phyloP scores from a whole-genome alignment of 1,284 basidiomycete species.

The Clitocybe nebularis region DNA sequence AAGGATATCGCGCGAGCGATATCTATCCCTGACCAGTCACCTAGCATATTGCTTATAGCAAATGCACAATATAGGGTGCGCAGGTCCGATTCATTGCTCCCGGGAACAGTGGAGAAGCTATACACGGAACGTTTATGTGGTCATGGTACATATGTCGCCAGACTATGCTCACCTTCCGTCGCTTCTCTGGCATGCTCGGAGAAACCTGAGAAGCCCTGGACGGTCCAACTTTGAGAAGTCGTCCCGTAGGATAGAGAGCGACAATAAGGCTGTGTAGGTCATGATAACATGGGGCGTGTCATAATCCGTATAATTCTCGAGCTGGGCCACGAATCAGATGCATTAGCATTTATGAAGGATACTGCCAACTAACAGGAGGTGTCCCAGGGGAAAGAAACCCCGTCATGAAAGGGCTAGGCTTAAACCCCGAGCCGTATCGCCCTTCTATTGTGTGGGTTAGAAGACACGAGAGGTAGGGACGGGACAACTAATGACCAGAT shows the following conservation, averaged over 20 bases:
- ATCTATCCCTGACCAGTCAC: conserved; percentile 76
- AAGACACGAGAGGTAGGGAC: too few species aligned
- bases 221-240: conserved; percentile 69
- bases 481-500: too few species aligned
- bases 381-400: conserved; percentile 19
- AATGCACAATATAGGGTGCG: conserved; percentile 90
- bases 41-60: conserved; percentile 72
- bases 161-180: conserved; percentile 71
- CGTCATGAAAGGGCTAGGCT: conserved; percentile 69
- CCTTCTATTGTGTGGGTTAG: conserved; percentile 44
- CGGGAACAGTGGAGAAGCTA: conserved; percentile 77
- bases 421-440: conserved; percentile 66
- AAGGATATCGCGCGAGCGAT: conserved; percentile 57
- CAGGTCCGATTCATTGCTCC: conserved; percentile 66
- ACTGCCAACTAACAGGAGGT: conserved; percentile 14
- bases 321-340: conserved; percentile 7
- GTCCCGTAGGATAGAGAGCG: conserved; percentile 80
- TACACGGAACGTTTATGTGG: conserved; percentile 1
- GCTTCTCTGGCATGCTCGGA: conserved; percentile 66
- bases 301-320: conserved; percentile 41
- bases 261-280: conserved; percentile 85
- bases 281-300: conserved; percentile 85
- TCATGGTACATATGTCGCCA: background rate
- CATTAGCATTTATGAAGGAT: background rate
- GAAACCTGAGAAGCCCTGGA: conserved; percentile 55